Base-by-base conservation (phyloP, 2,329 filamentous ascomycete species). In the Hansfordia pulvinata region DNA sequence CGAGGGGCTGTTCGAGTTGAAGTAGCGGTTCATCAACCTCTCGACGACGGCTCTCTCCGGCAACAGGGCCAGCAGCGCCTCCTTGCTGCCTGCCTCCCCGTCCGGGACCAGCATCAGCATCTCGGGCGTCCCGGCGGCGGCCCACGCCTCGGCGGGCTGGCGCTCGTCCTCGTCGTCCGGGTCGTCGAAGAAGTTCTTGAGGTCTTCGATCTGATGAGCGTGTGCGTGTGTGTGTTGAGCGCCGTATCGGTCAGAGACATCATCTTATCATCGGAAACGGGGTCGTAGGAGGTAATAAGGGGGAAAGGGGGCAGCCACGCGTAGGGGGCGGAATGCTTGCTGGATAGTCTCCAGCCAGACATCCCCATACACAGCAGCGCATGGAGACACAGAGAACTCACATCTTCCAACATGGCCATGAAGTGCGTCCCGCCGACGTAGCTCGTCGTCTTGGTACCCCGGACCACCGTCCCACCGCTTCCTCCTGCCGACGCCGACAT, bases 401-500 rank as follows among this genome's bases (percentile, higher is more conserved):
- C 67, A 50, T 73, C 64, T 39, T 72, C 63, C 8, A 73, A 46
- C 44, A 73, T 69, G 3, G 68, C 68, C 51, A 70, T 62, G 35
- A 66, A 70, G 32, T 73, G 67, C 23, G 68, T 72, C 4, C 66
- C 66, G 2, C 69, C 68, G 4, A 73, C 58, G 35, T 69, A 73
- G 4, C 58, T 65, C 21, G 56, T 58, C 8, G 52, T 54, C 26
- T 47, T 46, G 19, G 53, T 42, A 3, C 58, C 52, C 13, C 51
- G 46, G 12, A 69, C 50, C 6, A 69, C 52, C 28, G 62, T 53
- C 0, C 54, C 61, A 2, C 35, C 29, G 4, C 35, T 20, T 31
- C 43, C 8, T 42, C 33, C 19, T 38, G 29, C 32, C n/a, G 34
- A 30, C 29, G 35, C 38, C 22, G 27, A 24, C 22, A 20, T 33